A percentile compares a stretch with the other conserved stretches of the same genome.
Conservation (phyloP, 352 stramenopile species). For the Halophytophthora polymorphica region DNA sequence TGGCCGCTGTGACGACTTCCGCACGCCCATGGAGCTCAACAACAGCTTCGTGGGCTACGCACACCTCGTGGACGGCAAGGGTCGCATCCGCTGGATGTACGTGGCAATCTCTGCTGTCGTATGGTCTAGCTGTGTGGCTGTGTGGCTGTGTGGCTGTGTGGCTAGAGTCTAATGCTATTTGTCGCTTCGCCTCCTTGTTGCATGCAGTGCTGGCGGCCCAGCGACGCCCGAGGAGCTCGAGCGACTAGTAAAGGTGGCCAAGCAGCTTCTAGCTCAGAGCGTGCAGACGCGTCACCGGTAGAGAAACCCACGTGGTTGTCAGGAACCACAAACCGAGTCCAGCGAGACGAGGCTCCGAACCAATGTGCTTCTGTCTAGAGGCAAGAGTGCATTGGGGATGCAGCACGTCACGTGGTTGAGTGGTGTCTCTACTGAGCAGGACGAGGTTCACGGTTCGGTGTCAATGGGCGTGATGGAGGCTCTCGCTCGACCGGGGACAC, state of each 20-base stretch:
- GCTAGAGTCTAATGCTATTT: no score
- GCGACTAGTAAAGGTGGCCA: slow-evolving; percentile 57
- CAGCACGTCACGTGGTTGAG: no score
- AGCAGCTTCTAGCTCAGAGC: slow-evolving; percentile 55
- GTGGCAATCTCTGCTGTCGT: slow-evolving; percentile 9
- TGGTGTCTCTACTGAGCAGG: no score
- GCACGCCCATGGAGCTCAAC: slow-evolving; percentile 72
- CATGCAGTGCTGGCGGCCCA: slow-evolving; percentile 54
- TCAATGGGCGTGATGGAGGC: slow-evolving; percentile 42
- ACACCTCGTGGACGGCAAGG: slow-evolving; percentile 76
- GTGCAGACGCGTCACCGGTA: slow-evolving; percentile 23
- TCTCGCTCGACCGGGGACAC: slow-evolving; percentile 18
- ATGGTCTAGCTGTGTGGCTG: slow-evolving; percentile 1
- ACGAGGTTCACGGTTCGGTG: slow-evolving; percentile 5
- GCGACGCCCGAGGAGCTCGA: slow-evolving; percentile 60
- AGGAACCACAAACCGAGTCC: no score
- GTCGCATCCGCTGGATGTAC: slow-evolving; percentile 85
- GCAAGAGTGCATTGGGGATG: no score
- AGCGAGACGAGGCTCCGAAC: no score
- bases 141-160: slow-evolving; percentile 11
- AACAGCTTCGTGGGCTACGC: slow-evolving; percentile 88
- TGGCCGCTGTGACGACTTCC: slow-evolving; percentile 78
- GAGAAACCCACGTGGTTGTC: no score
- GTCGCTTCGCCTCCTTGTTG: background rate
- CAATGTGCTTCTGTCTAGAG: no score